Base-by-base conservation (phyloP, 495 filamentous ascomycete species). In the Aspergillus avenaceus region DNA sequence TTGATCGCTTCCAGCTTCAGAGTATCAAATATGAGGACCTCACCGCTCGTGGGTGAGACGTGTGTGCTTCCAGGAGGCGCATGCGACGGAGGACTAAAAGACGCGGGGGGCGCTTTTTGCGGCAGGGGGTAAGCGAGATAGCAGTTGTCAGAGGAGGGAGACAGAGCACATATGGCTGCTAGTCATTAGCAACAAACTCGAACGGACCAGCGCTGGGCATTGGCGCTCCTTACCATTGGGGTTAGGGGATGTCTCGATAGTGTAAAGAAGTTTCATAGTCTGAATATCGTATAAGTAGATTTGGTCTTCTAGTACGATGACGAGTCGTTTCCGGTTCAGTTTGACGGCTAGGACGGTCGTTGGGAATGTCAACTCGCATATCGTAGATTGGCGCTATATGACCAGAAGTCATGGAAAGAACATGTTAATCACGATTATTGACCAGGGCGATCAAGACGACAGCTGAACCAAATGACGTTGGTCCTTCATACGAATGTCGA, bases 261-360 rank as follows among this genome's bases (percentile, higher is more conserved):
- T 96, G 55, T 87, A 83, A 21, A 96, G 74, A 27, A 97, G 77
- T 60, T 86, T 91, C 93, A 98, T 98, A 59, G 96, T 97, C 62
- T 90, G 87, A 45, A 98, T 97, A 65, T 97, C 93, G 69, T 98
- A 98, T 27, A 98, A 77, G 68, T 96, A 98, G 52, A 97, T 95
- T 63, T 95, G 85, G 49, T 95, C 88, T 62, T 97, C 93, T 31
- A 97, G 75, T 2, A 97, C 84, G 8, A 97, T 91, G 24, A 91
- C 89, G 11, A 98, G 81, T 16, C 93, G 82, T 67, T 97, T 97
- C 31, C 95, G 83, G 64, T 97, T 97, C 59, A 98, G 72, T 58
- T 90, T 84, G 24, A 97, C 89, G 13, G 93, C 90, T 12, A 98
- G 79, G 12, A 98, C 88, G 8, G 90, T 90, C 19, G 91, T 92